Evolutionary conservation across 1,284 basidiomycete genomes (phyloP).

Genomic region (Leccinum fuscescens): DNA sequence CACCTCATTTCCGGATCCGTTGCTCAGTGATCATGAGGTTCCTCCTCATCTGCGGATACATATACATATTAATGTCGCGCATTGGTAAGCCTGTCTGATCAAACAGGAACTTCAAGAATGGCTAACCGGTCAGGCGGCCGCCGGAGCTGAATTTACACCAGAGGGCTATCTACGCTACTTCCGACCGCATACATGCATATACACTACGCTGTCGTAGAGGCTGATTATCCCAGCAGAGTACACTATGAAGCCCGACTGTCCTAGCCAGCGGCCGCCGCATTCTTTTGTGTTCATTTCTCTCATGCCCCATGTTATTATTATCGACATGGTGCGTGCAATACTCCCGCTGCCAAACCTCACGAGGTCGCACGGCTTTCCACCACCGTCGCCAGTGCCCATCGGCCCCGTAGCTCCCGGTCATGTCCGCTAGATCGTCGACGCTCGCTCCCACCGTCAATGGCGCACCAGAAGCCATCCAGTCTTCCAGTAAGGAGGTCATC

Average conservation of each 20-base stretch:
- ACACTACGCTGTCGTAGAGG: neutral
- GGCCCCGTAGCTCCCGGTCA: neutral
- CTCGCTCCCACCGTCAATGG: constrained; percentile 12
- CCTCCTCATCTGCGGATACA: neutral
- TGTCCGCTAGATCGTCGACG: constrained; percentile 10
- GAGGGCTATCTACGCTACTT: neutral
- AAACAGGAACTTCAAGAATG: neutral
- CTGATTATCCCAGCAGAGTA: neutral
- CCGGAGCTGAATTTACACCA: neutral
- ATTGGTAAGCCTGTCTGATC: neutral
- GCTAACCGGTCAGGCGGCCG: neutral
- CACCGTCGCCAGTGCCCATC: neutral
- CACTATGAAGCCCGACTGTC: neutral
- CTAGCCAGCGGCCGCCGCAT: neutral
- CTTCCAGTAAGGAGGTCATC: constrained; percentile 3
- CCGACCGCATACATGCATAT: neutral
- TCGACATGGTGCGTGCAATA: neutral
- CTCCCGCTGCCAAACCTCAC: neutral
- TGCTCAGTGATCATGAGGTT: neutral
- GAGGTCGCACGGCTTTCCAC: neutral
- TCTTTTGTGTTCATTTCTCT: neutral
- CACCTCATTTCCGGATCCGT: neutral
- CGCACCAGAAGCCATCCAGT: neutral
- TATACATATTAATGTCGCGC: neutral
- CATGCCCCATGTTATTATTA: constrained; percentile 16